These are phyloP conservation scores for Aspergillus campestris DNA, from an alignment of 495 filamentous ascomycete genomes.

Conservation along the genomic window DNA sequence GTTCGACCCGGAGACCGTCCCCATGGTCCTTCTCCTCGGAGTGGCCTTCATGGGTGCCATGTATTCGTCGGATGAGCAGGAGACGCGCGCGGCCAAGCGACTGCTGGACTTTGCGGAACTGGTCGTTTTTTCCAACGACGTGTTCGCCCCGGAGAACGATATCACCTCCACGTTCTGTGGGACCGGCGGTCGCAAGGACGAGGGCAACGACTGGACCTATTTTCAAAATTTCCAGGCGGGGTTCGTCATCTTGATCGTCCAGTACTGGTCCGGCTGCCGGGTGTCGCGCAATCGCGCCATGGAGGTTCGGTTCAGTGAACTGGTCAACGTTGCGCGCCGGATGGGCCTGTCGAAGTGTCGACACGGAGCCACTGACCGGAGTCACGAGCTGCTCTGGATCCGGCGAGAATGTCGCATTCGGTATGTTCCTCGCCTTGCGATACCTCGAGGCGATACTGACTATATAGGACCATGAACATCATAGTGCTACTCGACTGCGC, in stretches of 20 bases:
- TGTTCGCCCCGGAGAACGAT: slow-evolving; percentile 35
- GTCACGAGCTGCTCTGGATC: slow-evolving; percentile 32
- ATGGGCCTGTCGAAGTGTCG: slow-evolving; percentile 26
- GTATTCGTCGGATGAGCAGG: slow-evolving; percentile 35
- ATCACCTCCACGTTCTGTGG: slow-evolving; percentile 24
- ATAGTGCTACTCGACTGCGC: slow-evolving; percentile 35
- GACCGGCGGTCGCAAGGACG: slow-evolving; percentile 10
- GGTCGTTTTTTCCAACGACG: slow-evolving; percentile 34
- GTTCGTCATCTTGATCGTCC: slow-evolving; percentile 31
- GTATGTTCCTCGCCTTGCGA: slow-evolving; percentile 10
- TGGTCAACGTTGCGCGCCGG: slow-evolving; percentile 34
- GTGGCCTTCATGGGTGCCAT: slow-evolving; percentile 41
- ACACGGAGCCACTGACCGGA: slow-evolving; percentile 22
- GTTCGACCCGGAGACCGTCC: slow-evolving; percentile 29
- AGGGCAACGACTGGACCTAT: slow-evolving; percentile 25
- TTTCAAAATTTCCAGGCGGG: slow-evolving; percentile 40
- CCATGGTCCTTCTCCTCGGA: slow-evolving; percentile 29
- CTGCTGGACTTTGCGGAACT: slow-evolving; percentile 41
- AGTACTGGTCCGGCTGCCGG: slow-evolving; percentile 40
- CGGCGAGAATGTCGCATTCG: slow-evolving; percentile 38
- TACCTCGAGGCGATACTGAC: slow-evolving; percentile 6
- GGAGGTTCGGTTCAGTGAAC: slow-evolving; percentile 37
- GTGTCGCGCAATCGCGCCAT: slow-evolving; percentile 33
- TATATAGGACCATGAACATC: slow-evolving; percentile 26
- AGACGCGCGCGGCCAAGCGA: slow-evolving; percentile 29